Percentiles rank a stretch among this genome's conserved stretches.
Conservation (phyloP, 2,329 filamentous ascomycete genomes). For the Exophiala bonariae region DNA sequence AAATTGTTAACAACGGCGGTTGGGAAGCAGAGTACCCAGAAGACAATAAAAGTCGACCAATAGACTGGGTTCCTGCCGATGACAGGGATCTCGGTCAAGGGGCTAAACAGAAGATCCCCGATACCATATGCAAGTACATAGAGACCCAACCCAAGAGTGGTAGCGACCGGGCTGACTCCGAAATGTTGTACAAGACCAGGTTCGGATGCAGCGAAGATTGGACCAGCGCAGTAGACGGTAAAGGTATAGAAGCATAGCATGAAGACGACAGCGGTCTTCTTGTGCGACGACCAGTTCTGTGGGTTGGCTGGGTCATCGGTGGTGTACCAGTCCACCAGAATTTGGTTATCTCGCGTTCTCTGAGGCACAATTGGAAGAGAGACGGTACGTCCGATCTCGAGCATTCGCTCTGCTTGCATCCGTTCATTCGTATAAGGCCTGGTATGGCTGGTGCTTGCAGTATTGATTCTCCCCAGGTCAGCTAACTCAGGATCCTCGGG, state of each 20-base stretch:
- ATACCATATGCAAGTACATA: constrained; percentile 51
- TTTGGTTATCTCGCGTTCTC: constrained; percentile 34
- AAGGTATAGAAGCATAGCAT: constrained; percentile 36
- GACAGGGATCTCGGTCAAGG: constrained; percentile 64
- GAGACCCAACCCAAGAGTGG: constrained; percentile 33
- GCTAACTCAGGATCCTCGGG: neutral
- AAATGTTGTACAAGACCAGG: constrained; percentile 26
- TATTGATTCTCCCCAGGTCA: constrained; percentile 3
- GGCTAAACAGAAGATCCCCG: constrained; percentile 60
- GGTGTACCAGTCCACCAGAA: constrained; percentile 39
- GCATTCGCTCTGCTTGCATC: constrained; percentile 30
- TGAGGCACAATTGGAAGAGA: constrained; percentile 31
- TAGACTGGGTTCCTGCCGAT: constrained; percentile 69
- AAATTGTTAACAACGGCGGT: constrained; percentile 64
- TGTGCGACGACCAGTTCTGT: constrained; percentile 32
- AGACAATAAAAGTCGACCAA: constrained; percentile 65
- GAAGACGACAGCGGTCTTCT: constrained; percentile 27
- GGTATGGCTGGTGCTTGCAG: constrained; percentile 22
- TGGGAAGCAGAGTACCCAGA: constrained; percentile 67
- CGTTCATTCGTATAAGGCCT: constrained; percentile 28
- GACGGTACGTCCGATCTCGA: constrained; percentile 27
- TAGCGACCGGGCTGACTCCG: constrained; percentile 28
- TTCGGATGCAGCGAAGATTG: constrained; percentile 32
- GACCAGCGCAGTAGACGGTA: constrained; percentile 35
- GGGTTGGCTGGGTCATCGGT: constrained; percentile 57